Evolutionary conservation across 306 rosid species (phyloP), one percentile per base, ranked within the genome.

Genomic region (Dicorynia guianensis): DNA sequence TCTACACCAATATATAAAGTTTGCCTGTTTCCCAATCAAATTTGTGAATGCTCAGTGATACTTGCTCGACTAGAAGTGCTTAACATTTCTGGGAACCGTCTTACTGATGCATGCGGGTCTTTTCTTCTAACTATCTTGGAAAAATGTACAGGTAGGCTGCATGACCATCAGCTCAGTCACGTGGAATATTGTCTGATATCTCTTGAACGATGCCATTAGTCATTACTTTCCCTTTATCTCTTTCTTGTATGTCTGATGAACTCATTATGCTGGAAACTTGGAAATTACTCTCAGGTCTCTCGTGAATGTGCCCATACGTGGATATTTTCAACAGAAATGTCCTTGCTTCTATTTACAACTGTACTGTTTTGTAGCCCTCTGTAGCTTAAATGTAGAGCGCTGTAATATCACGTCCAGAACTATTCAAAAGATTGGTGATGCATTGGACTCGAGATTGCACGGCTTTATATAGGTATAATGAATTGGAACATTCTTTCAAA

Each of bases 61-160:
- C 90, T 87, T 82, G 68, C 89, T 82, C 88, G 97, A 54, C 82
- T 92, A 40, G 96, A 89, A 92, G 93, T 90, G 70, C 97, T 95
- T 8, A 90, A 95, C 85, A 71, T 95, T 61, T 90, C 97, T 70
- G 96, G 96, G 70, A 95, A 95, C 71, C 97, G 93, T 76, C 96
- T 95, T 53, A 90, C 98, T 36, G 97, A 95, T 81, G 95, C 92
- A 43, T 92, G 93, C 69, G 93, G 97, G 63, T 87, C 92, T 64
- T 95, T 77, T 85, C 92, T 95, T 46, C 88, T 96, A 74, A 87
- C 93, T 61, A 90, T 95, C 66, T 85, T 92, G 77, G 76, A 86
- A 72, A 92, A 79, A 11, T 92, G 97, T 85, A 85, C 85, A 72
- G 97, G 98, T 92, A 80, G 75, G 80, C 48, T 74, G 59, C 76